Evolutionary conservation across 441 rosid genomes (phyloP).

Genomic region (Populus trichocarpa): DNA sequence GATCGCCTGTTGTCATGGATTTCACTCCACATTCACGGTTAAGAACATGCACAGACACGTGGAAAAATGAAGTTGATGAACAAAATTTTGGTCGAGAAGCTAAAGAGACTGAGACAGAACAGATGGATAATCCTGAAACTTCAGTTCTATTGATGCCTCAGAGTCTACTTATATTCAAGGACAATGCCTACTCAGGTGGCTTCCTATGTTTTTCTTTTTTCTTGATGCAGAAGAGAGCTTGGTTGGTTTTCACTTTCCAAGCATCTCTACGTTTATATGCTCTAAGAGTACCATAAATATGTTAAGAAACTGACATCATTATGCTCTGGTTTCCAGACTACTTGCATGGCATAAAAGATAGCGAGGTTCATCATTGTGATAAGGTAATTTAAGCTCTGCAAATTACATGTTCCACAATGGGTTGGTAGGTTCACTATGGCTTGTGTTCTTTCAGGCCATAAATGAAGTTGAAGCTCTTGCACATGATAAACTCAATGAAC

Average conservation of each 20-base stretch:
- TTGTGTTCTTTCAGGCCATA: conserved; percentile 40
- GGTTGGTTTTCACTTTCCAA: not conserved
- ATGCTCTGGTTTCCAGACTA: conserved; percentile 48
- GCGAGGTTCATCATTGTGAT: conserved; percentile 38
- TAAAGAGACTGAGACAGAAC: conserved; percentile 20
- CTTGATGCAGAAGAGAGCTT: not conserved
- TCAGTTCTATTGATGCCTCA: conserved; percentile 72
- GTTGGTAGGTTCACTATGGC: too few species aligned
- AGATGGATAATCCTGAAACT: conserved; percentile 37
- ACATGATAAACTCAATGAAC: conserved; percentile 1
- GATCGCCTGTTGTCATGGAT: conserved; percentile 79
- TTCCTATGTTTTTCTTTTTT: not conserved
- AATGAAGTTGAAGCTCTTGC: conserved; percentile 43
- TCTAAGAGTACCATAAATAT: not conserved
- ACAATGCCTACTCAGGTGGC: conserved; percentile 60
- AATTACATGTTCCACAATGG: not conserved
- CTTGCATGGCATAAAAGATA: conserved; percentile 74
- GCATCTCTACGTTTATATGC: not conserved
- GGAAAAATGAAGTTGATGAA: conserved; percentile 9
- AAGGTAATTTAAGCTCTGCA: conserved; percentile 37
- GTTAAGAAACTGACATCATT: not conserved
- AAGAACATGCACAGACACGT: conserved; percentile 17
- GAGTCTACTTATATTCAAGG: conserved; percentile 84
- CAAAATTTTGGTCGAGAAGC: conserved; percentile 18
- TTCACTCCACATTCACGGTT: conserved; percentile 72